These are phyloP conservation scores for Penicillium sp. DNA, from an alignment of 2,329 filamentous ascomycete species.

Conservation along the genomic window DNA sequence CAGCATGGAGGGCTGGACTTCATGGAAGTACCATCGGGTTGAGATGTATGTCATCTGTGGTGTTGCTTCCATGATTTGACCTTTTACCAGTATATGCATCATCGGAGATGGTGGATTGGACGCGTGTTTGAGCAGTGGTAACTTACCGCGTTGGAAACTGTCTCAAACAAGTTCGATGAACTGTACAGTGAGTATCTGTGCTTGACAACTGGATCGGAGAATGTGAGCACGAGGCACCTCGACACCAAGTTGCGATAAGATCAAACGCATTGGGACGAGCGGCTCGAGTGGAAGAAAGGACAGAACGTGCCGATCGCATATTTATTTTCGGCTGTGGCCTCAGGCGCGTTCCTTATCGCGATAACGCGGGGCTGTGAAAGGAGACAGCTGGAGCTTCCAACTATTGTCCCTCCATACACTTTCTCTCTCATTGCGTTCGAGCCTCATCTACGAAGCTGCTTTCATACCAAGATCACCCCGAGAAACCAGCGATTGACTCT, in stretches of 20 bases:
- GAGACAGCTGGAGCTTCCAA: not conserved
- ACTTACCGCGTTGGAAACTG: constrained; percentile 5
- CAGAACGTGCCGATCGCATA: not conserved
- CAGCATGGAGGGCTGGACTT: constrained; percentile 2
- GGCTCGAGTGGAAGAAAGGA: constrained; percentile 1
- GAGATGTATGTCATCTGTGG: constrained; percentile 4
- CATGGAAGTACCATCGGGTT: constrained; percentile 27
- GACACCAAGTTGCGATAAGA: not conserved
- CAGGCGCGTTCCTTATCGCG: constrained; percentile 10
- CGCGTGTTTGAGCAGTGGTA: not conserved
- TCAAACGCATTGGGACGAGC: not conserved
- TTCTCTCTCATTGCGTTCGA: not conserved
- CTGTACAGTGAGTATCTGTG: not conserved
- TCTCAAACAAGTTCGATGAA: not conserved
- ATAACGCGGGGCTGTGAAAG: constrained; percentile 21
- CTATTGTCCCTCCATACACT: not conserved
- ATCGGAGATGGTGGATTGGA: constrained; percentile 37
- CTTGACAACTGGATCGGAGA: not conserved
- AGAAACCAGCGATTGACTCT: constrained; percentile 8
- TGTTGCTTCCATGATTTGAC: constrained; percentile 38
- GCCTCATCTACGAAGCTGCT: too few species aligned
- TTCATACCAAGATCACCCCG: too few species aligned
- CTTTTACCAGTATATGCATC: constrained; percentile 50
- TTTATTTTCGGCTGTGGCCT: constrained; percentile 4
- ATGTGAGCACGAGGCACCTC: not conserved